phyloP scores from a whole-genome alignment of 1,284 basidiomycete genomes.

The Leccinum solheimii region DNA sequence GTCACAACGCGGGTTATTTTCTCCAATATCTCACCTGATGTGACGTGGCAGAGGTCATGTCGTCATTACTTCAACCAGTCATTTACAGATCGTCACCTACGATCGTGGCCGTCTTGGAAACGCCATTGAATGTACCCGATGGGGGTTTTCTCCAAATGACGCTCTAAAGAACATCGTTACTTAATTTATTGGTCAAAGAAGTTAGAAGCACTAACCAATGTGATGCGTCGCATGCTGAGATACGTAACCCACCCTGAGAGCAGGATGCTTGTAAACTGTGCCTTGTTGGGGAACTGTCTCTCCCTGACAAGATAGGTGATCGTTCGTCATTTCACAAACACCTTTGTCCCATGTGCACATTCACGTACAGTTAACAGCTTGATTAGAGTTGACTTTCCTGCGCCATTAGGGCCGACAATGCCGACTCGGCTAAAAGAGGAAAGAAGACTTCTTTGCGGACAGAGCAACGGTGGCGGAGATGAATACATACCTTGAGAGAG shows the following conservation, averaged over 20 bases:
- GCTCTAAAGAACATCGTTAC: constrained; percentile 51
- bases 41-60: constrained; percentile 14
- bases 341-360: constrained; percentile 8
- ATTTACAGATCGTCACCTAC: constrained; percentile 47
- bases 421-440: constrained; percentile 70
- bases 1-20: constrained; percentile 90
- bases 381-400: constrained; percentile 96
- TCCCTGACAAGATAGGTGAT: constrained; percentile 52
- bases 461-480: constrained; percentile 28
- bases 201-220: constrained; percentile 54
- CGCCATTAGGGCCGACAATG: constrained; percentile 89
- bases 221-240: constrained; percentile 98
- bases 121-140: constrained; percentile 98
- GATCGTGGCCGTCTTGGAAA: constrained; percentile 98
- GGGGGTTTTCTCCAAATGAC: constrained; percentile 92
- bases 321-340: constrained; percentile 13
- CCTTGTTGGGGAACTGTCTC: constrained; percentile 94
- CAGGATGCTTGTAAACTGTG: constrained; percentile 93
- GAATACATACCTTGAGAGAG: constrained; percentile 73
- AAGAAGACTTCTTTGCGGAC: constrained; percentile 24
- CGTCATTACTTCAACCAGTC: constrained; percentile 13
- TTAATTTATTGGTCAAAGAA: constrained; percentile 22
- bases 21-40: constrained; percentile 81
- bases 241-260: constrained; percentile 95
- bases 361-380: constrained; percentile 83